These are phyloP conservation scores for Brettanomyces bruxellensis DNA, from an alignment of 805 yeast genomes.

Conservation along the genomic window DNA sequence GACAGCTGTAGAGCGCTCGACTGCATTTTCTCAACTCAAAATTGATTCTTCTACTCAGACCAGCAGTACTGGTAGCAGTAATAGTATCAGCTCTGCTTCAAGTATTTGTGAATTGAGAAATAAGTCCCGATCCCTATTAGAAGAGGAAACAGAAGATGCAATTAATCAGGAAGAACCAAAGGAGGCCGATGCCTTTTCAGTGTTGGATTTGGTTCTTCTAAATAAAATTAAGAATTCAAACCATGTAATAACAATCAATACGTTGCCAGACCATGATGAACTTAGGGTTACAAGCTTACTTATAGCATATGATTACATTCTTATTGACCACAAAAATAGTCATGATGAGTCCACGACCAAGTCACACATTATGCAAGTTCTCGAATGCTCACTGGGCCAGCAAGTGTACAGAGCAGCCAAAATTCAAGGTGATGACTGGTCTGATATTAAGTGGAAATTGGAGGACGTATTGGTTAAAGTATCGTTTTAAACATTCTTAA, in stretches of 20 bases:
- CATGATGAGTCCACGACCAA: neutral
- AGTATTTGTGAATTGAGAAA: neutral
- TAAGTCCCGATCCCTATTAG: constrained; percentile 1
- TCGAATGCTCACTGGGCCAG: constrained; percentile 9
- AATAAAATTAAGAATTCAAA: constrained; percentile 18
- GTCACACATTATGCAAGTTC: constrained; percentile 7
- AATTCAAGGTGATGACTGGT: constrained; percentile 17
- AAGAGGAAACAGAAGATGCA: constrained; percentile 8
- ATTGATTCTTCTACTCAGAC: constrained; percentile 1
- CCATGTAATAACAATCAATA: constrained; percentile 8
- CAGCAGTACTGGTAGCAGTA: neutral
- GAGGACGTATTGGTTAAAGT: constrained; percentile 9
- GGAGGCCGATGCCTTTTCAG: constrained; percentile 8
- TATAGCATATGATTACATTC: constrained; percentile 28
- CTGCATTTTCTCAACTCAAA: neutral
- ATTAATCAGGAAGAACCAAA: too few species aligned
- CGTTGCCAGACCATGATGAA: constrained; percentile 21
- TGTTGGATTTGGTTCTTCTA: constrained; percentile 13
- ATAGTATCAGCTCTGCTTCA: neutral
- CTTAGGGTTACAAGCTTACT: constrained; percentile 26
- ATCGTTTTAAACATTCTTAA: neutral
- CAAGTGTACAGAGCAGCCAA: constrained; percentile 15
- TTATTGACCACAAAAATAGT: constrained; percentile 3
- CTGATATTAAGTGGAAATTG: constrained; percentile 20
- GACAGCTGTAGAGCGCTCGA: constrained; percentile 13